A percentile compares a stretch with the other conserved stretches of the same genome.
These are phyloP conservation scores for Whalleya microplaca DNA, from an alignment of 2,329 filamentous ascomycete species.

Conservation along the genomic window DNA sequence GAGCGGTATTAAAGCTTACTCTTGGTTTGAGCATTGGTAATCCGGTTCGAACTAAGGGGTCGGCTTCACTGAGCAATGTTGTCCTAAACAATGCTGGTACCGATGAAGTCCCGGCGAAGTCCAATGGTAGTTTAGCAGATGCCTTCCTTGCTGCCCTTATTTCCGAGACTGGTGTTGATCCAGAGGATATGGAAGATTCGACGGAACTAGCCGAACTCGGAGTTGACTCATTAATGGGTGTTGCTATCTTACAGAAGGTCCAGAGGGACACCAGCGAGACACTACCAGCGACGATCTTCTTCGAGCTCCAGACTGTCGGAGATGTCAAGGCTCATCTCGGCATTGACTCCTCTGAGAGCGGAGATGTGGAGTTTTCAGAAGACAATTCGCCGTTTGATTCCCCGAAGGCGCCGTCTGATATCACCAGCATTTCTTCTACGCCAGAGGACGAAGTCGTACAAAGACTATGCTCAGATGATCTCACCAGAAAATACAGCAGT, in stretches of 20 bases:
- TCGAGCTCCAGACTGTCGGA: slow-evolving; percentile 23
- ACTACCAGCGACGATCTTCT: slow-evolving; percentile 25
- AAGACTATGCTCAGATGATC: slow-evolving; percentile 12
- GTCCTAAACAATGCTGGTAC: no score
- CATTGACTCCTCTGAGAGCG: slow-evolving; percentile 1
- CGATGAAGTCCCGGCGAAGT: no score
- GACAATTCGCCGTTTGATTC: background rate
- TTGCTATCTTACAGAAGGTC: slow-evolving; percentile 29
- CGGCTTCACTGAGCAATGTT: background rate
- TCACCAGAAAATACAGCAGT: slow-evolving; percentile 17
- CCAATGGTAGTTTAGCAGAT: slow-evolving; percentile 8
- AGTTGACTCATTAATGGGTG: slow-evolving; percentile 35
- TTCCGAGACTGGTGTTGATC: slow-evolving; percentile 26
- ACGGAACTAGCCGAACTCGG: slow-evolving; percentile 28
- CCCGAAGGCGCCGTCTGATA: background rate
- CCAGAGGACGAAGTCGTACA: slow-evolving; percentile 9
- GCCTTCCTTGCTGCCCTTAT: slow-evolving; percentile 23
- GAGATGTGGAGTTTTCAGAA: background rate
- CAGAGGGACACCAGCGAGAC: slow-evolving; percentile 24
- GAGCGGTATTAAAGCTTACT: slow-evolving; percentile 19
- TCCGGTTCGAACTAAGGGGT: background rate
- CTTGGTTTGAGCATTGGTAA: slow-evolving; percentile 11
- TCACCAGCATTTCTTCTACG: background rate
- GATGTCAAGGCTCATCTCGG: slow-evolving; percentile 24
- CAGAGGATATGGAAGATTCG: slow-evolving; percentile 25